Conservation (phyloP, 2,329 filamentous ascomycete species). For the Simplicillium sp. region DNA sequence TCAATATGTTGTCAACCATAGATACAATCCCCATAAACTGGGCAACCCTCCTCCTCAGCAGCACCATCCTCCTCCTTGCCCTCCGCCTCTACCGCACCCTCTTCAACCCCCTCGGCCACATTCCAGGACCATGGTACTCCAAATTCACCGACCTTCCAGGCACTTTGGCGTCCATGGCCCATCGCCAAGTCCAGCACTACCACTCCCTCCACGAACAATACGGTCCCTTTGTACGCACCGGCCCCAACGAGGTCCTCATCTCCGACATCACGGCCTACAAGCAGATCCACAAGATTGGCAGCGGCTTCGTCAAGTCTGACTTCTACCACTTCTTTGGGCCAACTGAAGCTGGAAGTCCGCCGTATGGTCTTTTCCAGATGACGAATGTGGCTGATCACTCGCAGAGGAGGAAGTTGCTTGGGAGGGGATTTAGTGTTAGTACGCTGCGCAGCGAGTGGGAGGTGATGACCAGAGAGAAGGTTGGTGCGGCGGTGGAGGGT, state of each 20-base stretch:
- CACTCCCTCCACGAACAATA: constrained; percentile 15
- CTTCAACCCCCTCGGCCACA: constrained; percentile 1
- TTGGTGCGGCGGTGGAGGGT: constrained; percentile 27
- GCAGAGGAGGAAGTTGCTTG: constrained; percentile 29
- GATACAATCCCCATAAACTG: too few species aligned
- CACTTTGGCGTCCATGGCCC: neutral
- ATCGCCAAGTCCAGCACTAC: constrained; percentile 5
- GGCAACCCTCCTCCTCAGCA: too few species aligned
- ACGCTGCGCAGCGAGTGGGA: constrained; percentile 19
- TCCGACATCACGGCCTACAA: constrained; percentile 12
- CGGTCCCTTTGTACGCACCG: constrained; percentile 16
- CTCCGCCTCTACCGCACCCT: constrained; percentile 14
- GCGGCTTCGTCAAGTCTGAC: constrained; percentile 14
- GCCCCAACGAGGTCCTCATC: constrained; percentile 13
- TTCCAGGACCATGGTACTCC: constrained; percentile 16
- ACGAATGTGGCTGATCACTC: constrained; percentile 21
- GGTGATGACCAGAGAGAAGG: constrained; percentile 19
- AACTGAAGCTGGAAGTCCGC: constrained; percentile 2
- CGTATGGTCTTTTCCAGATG: constrained; percentile 30
- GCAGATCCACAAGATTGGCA: constrained; percentile 21
- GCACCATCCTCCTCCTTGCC: constrained; percentile 4
- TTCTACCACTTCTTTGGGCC: constrained; percentile 14
- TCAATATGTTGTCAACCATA: too few species aligned
- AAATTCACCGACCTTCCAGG: constrained; percentile 10
- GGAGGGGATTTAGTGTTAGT: constrained; percentile 19